These are phyloP conservation scores for Rhynchosporium agropyri DNA, from an alignment of 2,329 filamentous ascomycete genomes.

Conservation along the genomic window DNA sequence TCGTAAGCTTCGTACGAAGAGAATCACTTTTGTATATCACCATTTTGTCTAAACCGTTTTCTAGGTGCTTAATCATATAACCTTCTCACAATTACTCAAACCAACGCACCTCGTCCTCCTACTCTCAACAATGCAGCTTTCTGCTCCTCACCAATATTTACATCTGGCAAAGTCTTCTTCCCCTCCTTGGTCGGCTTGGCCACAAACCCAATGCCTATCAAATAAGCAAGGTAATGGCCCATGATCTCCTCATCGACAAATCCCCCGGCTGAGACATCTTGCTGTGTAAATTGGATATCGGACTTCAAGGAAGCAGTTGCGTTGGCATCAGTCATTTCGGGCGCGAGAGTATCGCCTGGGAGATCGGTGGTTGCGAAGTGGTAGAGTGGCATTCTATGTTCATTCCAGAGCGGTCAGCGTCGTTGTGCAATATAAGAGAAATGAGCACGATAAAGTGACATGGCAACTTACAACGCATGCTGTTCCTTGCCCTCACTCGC, in stretches of 20 bases:
- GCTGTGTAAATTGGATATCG: conserved; percentile 50
- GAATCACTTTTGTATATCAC: too few species aligned
- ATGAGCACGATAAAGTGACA: background rate
- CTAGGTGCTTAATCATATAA: background rate
- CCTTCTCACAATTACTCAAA: conserved; percentile 14
- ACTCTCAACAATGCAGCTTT: conserved; percentile 27
- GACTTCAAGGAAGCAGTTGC: conserved; percentile 64
- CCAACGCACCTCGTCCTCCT: conserved; percentile 27
- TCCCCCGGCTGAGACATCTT: conserved; percentile 37
- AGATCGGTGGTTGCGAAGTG: conserved; percentile 72
- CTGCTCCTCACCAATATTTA: conserved; percentile 23
- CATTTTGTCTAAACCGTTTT: background rate
- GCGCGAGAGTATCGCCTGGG: conserved; percentile 67
- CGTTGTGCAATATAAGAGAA: background rate
- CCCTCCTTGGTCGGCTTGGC: conserved; percentile 34
- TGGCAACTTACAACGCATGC: conserved; percentile 60
- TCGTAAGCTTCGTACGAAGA: too few species aligned
- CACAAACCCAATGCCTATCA: conserved; percentile 40
- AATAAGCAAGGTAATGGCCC: conserved; percentile 40
- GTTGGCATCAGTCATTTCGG: conserved; percentile 71
- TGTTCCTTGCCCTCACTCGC: conserved; percentile 59
- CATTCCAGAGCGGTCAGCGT: background rate
- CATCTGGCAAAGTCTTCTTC: conserved; percentile 13
- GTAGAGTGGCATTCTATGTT: conserved; percentile 61
- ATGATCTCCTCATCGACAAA: conserved; percentile 39